Evolutionary conservation across 345 rosid species (phyloP).

Genomic region (Eucalyptus cloeziana): DNA sequence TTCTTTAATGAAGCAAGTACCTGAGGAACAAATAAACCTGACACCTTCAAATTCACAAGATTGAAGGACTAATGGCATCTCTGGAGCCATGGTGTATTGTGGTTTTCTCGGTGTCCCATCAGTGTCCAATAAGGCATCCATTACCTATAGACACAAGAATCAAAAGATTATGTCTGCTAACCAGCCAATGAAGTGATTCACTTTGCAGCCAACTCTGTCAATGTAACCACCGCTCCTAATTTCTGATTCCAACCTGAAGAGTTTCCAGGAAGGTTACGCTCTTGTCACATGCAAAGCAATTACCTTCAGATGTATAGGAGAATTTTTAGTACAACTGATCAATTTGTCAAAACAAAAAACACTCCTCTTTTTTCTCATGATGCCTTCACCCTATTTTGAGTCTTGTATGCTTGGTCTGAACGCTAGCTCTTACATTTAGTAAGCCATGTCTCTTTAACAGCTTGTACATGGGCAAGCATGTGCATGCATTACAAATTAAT

Average conservation of each 20-base stretch:
- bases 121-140: conserved; percentile 63
- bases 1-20: conserved; percentile 13
- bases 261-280: neutral
- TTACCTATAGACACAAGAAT: conserved; percentile 21
- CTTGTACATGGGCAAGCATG: neutral
- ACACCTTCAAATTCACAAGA: conserved; percentile 70
- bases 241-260: neutral
- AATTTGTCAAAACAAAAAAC: neutral
- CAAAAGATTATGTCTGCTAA: neutral
- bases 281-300: neutral
- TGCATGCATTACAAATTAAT: neutral
- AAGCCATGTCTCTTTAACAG: neutral
- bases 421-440: neutral
- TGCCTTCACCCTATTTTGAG: neutral
- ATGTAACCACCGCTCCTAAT: neutral
- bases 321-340: neutral
- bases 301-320: neutral
- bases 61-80: conserved; percentile 69
- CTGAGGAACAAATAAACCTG: conserved; percentile 62
- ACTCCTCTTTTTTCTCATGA: neutral
- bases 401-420: neutral
- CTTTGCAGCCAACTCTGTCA: neutral
- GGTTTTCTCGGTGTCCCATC: conserved; percentile 59
- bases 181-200: neutral
- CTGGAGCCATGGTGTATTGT: conserved; percentile 76